phyloP scores from a whole-genome alignment of 768 basidiomycete genomes.

The Rhodotorula sphaerocarpa region DNA sequence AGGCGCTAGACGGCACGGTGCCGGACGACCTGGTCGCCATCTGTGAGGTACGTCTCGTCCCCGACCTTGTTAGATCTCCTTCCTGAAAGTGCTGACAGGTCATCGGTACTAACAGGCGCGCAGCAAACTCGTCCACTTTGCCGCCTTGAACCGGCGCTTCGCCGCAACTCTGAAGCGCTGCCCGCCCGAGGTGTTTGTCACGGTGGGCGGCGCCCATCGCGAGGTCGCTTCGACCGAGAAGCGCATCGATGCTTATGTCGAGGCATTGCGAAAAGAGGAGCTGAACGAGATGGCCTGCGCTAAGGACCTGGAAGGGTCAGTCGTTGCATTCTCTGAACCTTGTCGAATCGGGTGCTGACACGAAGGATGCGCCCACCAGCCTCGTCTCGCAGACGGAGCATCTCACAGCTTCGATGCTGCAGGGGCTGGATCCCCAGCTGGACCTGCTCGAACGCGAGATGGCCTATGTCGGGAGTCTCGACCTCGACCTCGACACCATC shows the following conservation, averaged over 20 bases:
- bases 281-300: constrained; percentile 92
- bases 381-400: constrained; percentile 91
- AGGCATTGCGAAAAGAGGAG: constrained; percentile 72
- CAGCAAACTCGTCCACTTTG: constrained; percentile 68
- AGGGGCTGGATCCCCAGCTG: constrained; percentile 56
- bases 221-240: constrained; percentile 85
- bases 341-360: neutral
- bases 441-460: constrained; percentile 86
- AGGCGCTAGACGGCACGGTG: constrained; percentile 69
- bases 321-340: too few relatives aligned
- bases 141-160: constrained; percentile 80
- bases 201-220: constrained; percentile 68
- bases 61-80: neutral
- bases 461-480: constrained; percentile 69
- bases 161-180: constrained; percentile 71
- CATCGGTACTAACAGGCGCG: constrained; percentile 55
- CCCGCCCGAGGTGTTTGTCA: constrained; percentile 76
- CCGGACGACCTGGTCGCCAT: constrained; percentile 83
- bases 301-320: constrained; percentile 80
- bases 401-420: constrained; percentile 77
- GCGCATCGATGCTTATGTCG: constrained; percentile 83
- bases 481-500: constrained; percentile 88
- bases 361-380: too few relatives aligned
- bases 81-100: neutral
- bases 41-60: constrained; percentile 62